Base-by-base conservation (phyloP, 2,329 filamentous ascomycete genomes). In the Neopestalotiopsis sp. region DNA sequence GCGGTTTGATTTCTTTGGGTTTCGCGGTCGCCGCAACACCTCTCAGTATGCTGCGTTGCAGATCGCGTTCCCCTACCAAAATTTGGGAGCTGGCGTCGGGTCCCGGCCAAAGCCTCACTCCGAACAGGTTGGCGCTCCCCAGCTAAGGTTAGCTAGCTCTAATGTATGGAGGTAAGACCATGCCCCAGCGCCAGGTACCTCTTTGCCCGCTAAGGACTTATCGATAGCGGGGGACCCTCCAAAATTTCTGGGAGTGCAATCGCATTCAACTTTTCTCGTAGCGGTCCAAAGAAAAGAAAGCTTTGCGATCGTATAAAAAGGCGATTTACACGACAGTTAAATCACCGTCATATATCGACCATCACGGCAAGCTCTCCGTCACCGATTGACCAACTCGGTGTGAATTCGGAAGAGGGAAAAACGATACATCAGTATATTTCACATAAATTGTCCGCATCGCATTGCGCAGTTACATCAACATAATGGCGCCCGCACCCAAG, bases 401-500 rank as follows among this genome's bases (percentile, higher is more conserved):
- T 53, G 6, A 7, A 53, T 3, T 9, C 45, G 4, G 17, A 53
- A 6, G 3, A 28, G 24, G 4, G 24, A 14, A n/a, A 49, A n/a
- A 2, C 45, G 10, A 9, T 9, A 53, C 2, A 12, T 53, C 45
- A 53, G 9, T 7, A 53, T 6, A 53, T 53, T 5, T 49, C 42
- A 9, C 5, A 53, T 20, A 24, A 53, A 24, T 10, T 20, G n/a
- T n/a, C 9, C 4, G 17, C 45, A 53, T 53, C 45, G n/a, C 4
- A 53, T 17, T 10, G 34, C 34, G 10, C 34, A 38, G 6, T 38
- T 13, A 56, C 17, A 56, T n/a, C 20, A 3, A 61, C 30, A 40
- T 9, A 59, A 74, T 70, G 73, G 66, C 71, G 63, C 30, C 70
- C 65, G 68, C 71, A 71, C 79, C 82, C 70, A 88, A 88, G 76